Evolutionary conservation across 306 rosid genomes (phyloP), one percentile per base, ranked within the genome.

Genomic region (Hippophae gyantsensis): DNA sequence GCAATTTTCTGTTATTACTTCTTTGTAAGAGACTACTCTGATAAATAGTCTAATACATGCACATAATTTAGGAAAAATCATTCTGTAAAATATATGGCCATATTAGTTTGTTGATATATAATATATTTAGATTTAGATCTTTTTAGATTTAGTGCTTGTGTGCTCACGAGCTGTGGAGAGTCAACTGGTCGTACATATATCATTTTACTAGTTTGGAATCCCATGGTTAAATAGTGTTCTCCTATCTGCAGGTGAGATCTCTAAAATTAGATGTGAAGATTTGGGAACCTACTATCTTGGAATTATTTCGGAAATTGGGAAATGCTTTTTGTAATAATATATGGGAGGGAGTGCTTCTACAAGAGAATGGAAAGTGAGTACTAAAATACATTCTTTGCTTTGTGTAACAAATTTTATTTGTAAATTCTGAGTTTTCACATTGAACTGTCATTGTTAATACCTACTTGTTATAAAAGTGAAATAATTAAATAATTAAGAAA

Each of bases 271-370:
- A 92, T 64, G 98, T 92, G 69, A 87, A 70, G 82, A 87, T 87
- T 57, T 92, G 98, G 98, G 98, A 92, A 57, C 80, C 95, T 67
- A 78, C 92, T 42, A 57, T 92, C 73, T 52, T 92, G 87, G 86
- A 81, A 70, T 83, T 83, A 59, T 92, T 92, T 67, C 80, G 65
- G 77, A 87, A 78, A 76, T 78, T 92, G 73, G 98, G 98, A 13
- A 92, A 92, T 83, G 67, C 89, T 69, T 87, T 59, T 74, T 83
- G 95, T 69, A 92, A 92, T 73, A 83, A 95, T 48, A 27, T 92
- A 63, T 92, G 98, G 98, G 98, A 92, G 76, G 89, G 81, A 72
- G 60, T 75, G 82, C 82, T 83, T 79, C 79, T 54, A 42, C 82
- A 57, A 71, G 83, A 73, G 54, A 61, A 66, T 67, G 84, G 64